phyloP scores from a whole-genome alignment of 306 rosid species.

The Castanopsis chinensis region DNA sequence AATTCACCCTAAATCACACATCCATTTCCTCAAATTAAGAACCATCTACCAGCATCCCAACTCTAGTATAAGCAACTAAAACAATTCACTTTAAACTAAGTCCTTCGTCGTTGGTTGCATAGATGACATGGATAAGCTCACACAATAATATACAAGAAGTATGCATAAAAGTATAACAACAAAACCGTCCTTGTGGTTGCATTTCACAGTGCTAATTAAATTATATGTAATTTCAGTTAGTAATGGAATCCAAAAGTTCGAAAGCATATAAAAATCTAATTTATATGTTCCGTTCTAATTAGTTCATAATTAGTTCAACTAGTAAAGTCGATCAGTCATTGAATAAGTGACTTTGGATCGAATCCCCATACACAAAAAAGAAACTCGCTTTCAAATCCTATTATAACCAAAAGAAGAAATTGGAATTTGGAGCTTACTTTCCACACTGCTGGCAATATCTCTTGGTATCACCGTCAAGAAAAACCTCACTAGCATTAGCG shows the following conservation, averaged over 20 bases:
- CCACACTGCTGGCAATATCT: slow-evolving; percentile 99
- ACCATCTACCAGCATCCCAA: not conserved
- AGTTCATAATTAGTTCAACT: no score
- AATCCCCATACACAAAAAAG: no score
- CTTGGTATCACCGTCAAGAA: slow-evolving; percentile 57
- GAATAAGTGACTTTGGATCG: no score
- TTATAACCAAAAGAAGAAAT: no score
- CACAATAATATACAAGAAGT: not conserved
- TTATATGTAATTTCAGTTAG: no score
- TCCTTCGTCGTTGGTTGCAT: not conserved
- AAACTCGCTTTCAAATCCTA: no score
- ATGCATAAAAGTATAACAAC: not conserved
- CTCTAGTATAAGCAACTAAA: not conserved
- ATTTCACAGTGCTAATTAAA: no score
- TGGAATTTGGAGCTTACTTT: slow-evolving; percentile 49
- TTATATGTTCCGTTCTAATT: no score
- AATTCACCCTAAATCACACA: not conserved
- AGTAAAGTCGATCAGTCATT: no score
- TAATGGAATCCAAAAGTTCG: not conserved
- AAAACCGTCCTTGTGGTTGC: not conserved
- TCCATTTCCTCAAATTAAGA: not conserved
- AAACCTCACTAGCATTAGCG: slow-evolving; percentile 65
- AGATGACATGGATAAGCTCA: not conserved
- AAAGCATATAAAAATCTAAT: not conserved
- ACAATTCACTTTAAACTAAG: not conserved